These are phyloP conservation scores for barley (Hordeum vulgare) DNA, from an alignment of 176 grass and related monocot genomes.

Conservation along the genomic window MorexV3_pseudomolecules_assembly NC_058524.1:626764800-626765299, in stretches of 20 bases:
- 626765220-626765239: neutral
- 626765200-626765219: neutral
- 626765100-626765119: neutral
- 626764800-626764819: neutral
- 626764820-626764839: neutral
- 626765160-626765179: neutral
- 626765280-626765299: neutral
- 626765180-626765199: neutral
- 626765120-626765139: neutral
- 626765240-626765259: neutral
- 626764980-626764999: neutral
- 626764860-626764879: neutral
- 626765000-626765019: neutral
- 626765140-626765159: neutral
- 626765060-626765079: neutral
- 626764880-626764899: neutral
- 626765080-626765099: neutral
- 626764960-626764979: neutral
- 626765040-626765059: neutral
- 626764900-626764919: neutral
- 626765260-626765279: neutral
- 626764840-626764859: neutral
- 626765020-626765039: neutral
- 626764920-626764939: neutral
- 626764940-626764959: neutral